phyloP scores from a whole-genome alignment of 2,329 filamentous ascomycete species.

The Penicillium sclerotiorum region DNA sequence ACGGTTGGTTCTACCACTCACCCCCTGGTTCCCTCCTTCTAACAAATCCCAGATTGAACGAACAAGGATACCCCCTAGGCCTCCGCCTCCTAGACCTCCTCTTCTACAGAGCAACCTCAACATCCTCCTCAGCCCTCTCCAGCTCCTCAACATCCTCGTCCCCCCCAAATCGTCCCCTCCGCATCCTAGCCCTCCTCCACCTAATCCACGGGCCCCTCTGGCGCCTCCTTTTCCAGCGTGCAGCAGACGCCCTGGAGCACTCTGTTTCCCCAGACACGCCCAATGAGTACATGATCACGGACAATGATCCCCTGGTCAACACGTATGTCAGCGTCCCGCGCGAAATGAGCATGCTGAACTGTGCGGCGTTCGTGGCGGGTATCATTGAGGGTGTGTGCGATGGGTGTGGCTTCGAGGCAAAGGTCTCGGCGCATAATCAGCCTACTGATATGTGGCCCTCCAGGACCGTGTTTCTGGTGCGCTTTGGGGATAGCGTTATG shows the following conservation, averaged over 20 bases:
- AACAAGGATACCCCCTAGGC: constrained; percentile 90
- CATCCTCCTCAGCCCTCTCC: constrained; percentile 79
- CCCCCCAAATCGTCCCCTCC: constrained; percentile 75
- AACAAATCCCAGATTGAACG: constrained; percentile 66
- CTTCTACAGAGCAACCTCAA: constrained; percentile 80
- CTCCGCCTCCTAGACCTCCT: constrained; percentile 93
- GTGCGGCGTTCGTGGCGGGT: constrained; percentile 91
- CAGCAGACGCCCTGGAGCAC: constrained; percentile 91
- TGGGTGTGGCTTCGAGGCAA: constrained; percentile 83
- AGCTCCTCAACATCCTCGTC: constrained; percentile 73
- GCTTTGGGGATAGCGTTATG: constrained; percentile 87
- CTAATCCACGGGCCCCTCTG: constrained; percentile 93
- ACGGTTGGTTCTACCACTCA: no score
- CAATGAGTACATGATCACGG: constrained; percentile 98
- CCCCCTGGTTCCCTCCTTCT: no score
- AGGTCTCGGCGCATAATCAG: constrained; percentile 84
- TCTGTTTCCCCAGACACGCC: constrained; percentile 77
- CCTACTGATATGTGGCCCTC: constrained; percentile 86
- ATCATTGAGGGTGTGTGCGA: constrained; percentile 96
- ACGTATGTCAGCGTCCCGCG: constrained; percentile 89
- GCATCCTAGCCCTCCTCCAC: constrained; percentile 87
- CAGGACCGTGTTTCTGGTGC: constrained; percentile 92
- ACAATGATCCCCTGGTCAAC: constrained; percentile 96
- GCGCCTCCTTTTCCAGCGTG: constrained; percentile 86
- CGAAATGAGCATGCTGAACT: constrained; percentile 96